phyloP scores from a whole-genome alignment of 345 rosid genomes.

The Trapa incisa region DNA sequence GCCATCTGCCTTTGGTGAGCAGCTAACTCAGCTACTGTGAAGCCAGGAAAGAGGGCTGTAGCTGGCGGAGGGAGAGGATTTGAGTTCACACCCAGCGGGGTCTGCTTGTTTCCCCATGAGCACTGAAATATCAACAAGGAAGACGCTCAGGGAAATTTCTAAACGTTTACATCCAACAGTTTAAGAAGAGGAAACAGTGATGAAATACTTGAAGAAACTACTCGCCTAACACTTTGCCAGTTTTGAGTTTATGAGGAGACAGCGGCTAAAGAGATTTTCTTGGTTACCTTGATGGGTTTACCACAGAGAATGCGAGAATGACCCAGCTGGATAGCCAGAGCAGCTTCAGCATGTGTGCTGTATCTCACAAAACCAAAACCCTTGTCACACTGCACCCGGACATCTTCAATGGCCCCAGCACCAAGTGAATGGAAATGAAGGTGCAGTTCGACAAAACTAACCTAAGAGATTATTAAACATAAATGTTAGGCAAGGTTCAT shows the following conservation, averaged over 20 bases:
- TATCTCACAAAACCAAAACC: conserved; percentile 93
- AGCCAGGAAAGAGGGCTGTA: conserved; percentile 36
- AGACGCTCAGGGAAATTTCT: not conserved
- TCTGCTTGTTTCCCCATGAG: conserved; percentile 92
- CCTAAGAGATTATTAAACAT: conserved; percentile 26
- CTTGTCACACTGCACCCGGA: conserved; percentile 85
- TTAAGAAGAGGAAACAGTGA: not conserved
- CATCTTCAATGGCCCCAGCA: conserved; percentile 82
- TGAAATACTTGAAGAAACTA: not conserved
- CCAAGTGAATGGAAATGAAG: conserved; percentile 61
- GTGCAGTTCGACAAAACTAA: conserved; percentile 60
- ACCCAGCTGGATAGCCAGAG: conserved; percentile 84
- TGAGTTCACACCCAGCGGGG: conserved; percentile 72
- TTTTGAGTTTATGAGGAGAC: too few species aligned
- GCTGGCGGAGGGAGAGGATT: conserved; percentile 74
- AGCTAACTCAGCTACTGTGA: conserved; percentile 44
- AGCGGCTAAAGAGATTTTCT: not conserved
- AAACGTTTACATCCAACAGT: not conserved
- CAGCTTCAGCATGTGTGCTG: conserved; percentile 66
- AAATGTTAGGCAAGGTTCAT: not conserved
- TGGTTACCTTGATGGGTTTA: conserved; percentile 59
- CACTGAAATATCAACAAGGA: conserved; percentile 39
- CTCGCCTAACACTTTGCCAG: not conserved
- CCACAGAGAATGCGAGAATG: conserved; percentile 57
- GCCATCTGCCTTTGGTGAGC: conserved; percentile 49